phyloP scores from a whole-genome alignment of 2,329 filamentous ascomycete species.

The Aspergillus hortae region DNA sequence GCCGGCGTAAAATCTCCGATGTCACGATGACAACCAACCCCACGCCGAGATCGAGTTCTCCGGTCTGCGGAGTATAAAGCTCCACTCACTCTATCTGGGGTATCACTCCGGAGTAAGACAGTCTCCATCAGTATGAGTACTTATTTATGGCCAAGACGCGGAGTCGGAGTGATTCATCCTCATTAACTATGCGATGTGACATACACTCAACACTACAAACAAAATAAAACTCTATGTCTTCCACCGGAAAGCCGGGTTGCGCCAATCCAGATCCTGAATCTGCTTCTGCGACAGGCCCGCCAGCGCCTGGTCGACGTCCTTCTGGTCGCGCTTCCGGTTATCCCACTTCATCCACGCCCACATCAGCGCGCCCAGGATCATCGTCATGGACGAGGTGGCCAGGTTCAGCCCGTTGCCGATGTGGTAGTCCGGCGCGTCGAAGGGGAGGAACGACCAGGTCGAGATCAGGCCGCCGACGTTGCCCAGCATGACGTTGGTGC shows the following conservation, averaged over 20 bases:
- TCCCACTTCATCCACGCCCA: constrained; percentile 61
- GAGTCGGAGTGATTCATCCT: too few relatives aligned
- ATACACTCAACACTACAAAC: too few relatives aligned
- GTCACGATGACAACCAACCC: too few relatives aligned
- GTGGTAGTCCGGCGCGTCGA: constrained; percentile 62
- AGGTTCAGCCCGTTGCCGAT: constrained; percentile 71
- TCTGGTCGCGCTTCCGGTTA: constrained; percentile 55
- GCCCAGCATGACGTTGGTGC: constrained; percentile 67
- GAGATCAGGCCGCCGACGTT: constrained; percentile 66
- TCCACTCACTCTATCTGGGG: too few relatives aligned
- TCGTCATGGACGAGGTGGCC: constrained; percentile 54
- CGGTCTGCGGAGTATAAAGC: too few relatives aligned
- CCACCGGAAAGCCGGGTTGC: constrained; percentile 50
- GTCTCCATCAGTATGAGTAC: too few relatives aligned
- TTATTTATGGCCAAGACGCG: too few relatives aligned
- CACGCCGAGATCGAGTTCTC: too few relatives aligned
- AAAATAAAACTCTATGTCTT: background rate
- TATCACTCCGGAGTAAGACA: too few relatives aligned
- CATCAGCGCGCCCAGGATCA: constrained; percentile 50
- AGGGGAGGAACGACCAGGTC: constrained; percentile 63
- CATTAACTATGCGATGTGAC: too few relatives aligned
- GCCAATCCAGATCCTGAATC: constrained; percentile 63
- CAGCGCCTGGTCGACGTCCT: constrained; percentile 56
- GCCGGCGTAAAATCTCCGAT: too few relatives aligned
- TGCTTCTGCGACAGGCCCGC: constrained; percentile 51